These are phyloP conservation scores for Suillus paluster DNA, from an alignment of 768 basidiomycete genomes.

Conservation along the genomic window DNA sequence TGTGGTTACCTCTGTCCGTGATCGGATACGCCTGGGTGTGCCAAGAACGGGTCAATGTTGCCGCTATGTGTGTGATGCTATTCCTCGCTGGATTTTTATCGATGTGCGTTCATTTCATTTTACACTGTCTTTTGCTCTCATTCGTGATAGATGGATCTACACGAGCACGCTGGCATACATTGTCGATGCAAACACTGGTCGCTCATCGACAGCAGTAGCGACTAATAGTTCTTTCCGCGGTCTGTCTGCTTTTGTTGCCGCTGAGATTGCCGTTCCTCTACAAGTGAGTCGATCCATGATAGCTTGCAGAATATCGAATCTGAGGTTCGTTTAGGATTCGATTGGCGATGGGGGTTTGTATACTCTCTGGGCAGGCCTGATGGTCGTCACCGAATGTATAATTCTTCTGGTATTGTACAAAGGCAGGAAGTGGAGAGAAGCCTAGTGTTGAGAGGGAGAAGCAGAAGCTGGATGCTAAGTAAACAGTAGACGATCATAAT, in stretches of 20 bases:
- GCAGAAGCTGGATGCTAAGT: constrained; percentile 7
- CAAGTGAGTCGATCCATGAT: constrained; percentile 38
- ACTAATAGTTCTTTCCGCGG: constrained; percentile 80
- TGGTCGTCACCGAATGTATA: constrained; percentile 55
- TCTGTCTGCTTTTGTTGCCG: constrained; percentile 64
- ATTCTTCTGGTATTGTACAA: constrained; percentile 62
- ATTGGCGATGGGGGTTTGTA: constrained; percentile 37
- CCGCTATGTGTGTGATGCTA: constrained; percentile 71
- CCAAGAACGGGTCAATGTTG: constrained; percentile 63
- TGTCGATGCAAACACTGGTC: constrained; percentile 84
- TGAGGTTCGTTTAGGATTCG: constrained; percentile 3
- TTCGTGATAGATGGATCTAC: constrained; percentile 52
- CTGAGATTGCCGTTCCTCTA: constrained; percentile 80
- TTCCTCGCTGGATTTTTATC: constrained; percentile 74
- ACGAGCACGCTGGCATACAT: constrained; percentile 79
- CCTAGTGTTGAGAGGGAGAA: constrained; percentile 50
- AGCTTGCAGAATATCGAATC: background rate
- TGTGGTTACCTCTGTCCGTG: constrained; percentile 56
- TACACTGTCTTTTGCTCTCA: background rate
- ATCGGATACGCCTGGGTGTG: constrained; percentile 80
- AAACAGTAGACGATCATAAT: constrained; percentile 2
- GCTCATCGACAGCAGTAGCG: constrained; percentile 78
- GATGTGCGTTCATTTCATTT: constrained; percentile 49
- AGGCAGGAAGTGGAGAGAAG: constrained; percentile 63
- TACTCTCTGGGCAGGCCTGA: constrained; percentile 52